Evolutionary conservation across 306 rosid genomes (phyloP), one percentile per base, ranked within the genome.

Genomic region (Dryas octopetala): DNA sequence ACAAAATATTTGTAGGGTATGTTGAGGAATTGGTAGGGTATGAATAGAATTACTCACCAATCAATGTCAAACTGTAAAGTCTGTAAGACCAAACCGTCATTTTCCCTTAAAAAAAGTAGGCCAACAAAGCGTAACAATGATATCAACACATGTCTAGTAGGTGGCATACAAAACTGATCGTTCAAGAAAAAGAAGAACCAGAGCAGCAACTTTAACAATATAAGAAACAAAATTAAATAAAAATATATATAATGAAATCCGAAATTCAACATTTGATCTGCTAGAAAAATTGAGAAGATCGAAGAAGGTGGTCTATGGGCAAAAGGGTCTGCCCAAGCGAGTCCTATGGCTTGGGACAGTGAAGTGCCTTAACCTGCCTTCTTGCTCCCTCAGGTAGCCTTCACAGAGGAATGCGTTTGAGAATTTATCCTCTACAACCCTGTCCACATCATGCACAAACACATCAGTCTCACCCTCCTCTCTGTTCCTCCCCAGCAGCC

Each of bases 381-480:
- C 84, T 74, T 95, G 95, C 70, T 89, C 89, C 68, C 71, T 84
- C 72, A 95, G 64, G 78, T 95, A 95, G 2, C 96, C 93, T 81
- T 90, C 84, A 61, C 97, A 95, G 0, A 95, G 93, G 40, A 95
- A 95, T 14, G 85, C 73, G 66, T 79, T 87, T 0, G 98, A 95
- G 80, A 91, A 95, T 3, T 71, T 62, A 47, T 95, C 97, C 82
- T 95, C 98, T 5, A 91, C 93, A 8, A 62, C 74, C 47, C 98
- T 88, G 71, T 95, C 89, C 32, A 95, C 97, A 82, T 95, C 98
- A 49, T 95, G 98, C 7, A 95, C 97, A 73, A 95, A 95, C 80
- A 91, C 95, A 80, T 95, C 88, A 0, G 92, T 86, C 1, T 95
- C 96, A 1, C 98, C 98, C 13, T 79, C 77, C 71, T 85, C 90